Evolutionary conservation across 768 basidiomycete species (phyloP).

Genomic region (Agaricus bisporus): DNA sequence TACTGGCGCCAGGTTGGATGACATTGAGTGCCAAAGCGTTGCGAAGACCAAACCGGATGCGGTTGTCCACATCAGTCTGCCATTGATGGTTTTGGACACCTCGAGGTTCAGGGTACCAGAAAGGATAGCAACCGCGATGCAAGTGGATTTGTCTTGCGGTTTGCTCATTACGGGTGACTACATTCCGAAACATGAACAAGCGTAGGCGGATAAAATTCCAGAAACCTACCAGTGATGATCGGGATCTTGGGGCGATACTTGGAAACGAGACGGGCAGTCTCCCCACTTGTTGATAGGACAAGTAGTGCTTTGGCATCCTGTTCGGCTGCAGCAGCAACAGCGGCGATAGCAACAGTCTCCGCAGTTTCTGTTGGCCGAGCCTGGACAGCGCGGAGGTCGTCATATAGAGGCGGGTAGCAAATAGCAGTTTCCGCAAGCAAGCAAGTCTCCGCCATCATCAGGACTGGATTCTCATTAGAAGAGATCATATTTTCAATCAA

Average conservation of each 20-base stretch:
- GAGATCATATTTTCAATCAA: not conserved
- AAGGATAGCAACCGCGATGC: conserved; percentile 94
- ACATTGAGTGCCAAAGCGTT: conserved; percentile 80
- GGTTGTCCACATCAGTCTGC: conserved; percentile 97
- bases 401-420: conserved; percentile 91
- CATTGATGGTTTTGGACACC: conserved; percentile 85
- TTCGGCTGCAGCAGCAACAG: conserved; percentile 92
- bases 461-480: conserved; percentile 42
- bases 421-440: conserved; percentile 93
- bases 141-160: conserved; percentile 96
- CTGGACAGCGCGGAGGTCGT: conserved; percentile 76
- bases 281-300: conserved; percentile 94
- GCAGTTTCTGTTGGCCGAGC: conserved; percentile 87
- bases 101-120: conserved; percentile 94
- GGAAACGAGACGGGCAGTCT: conserved; percentile 91
- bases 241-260: conserved; percentile 94
- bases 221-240: conserved; percentile 79
- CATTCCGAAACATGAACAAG: not conserved
- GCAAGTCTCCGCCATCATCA: conserved; percentile 99
- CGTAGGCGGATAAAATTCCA: not conserved
- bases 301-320: conserved; percentile 93
- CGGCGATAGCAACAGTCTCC: conserved; percentile 95
- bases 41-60: conserved; percentile 83
- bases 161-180: conserved; percentile 94
- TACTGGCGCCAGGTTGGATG: conserved; percentile 81